phyloP scores from a whole-genome alignment of 2,329 filamentous ascomycete genomes.

The Xylariaceae sp. region DNA sequence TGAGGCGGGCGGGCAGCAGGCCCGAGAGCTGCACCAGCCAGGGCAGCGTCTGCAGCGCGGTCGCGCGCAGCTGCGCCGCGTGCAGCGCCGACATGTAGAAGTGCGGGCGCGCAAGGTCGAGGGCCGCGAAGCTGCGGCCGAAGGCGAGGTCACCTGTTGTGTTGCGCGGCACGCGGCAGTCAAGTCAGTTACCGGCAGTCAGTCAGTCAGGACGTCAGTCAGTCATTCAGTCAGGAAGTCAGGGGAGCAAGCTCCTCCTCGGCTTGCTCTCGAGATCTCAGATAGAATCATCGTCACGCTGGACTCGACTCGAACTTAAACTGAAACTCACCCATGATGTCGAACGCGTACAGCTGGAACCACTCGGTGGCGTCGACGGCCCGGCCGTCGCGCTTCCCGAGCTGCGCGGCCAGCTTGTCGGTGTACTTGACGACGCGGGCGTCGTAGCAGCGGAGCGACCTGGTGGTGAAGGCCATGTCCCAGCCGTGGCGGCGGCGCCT shows the following conservation, averaged over 20 bases:
- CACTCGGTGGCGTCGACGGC: slow-evolving; percentile 9
- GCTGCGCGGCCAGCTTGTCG: slow-evolving; percentile 10
- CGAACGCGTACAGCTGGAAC: slow-evolving; percentile 13
- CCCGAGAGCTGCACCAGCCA: slow-evolving; percentile 11
- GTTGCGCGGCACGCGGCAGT: too few species aligned
- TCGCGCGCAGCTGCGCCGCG: slow-evolving; percentile 6
- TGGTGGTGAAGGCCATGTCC: slow-evolving; percentile 12
- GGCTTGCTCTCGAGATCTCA: too few species aligned
- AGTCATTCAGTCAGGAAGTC: too few species aligned
- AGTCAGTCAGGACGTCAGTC: too few species aligned
- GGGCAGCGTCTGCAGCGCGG: slow-evolving; percentile 9
- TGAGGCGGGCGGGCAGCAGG: slow-evolving; percentile 7
- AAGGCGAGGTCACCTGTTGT: slow-evolving; percentile 13
- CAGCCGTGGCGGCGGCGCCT: slow-evolving; percentile 11
- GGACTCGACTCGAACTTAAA: slow-evolving; percentile 1
- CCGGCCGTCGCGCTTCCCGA: slow-evolving; percentile 7
- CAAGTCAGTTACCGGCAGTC: too few species aligned
- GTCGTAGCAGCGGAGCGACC: slow-evolving; percentile 10
- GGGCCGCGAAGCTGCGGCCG: slow-evolving; percentile 9
- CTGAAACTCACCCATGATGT: slow-evolving; percentile 16
- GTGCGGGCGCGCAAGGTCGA: slow-evolving; percentile 9
- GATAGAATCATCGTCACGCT: too few species aligned
- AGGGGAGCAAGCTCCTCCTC: too few species aligned
- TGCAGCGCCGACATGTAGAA: slow-evolving; percentile 13
- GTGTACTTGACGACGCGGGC: slow-evolving; percentile 11